Conservation (phyloP, 768 basidiomycete species). For the Auricularia sp. region DNA sequence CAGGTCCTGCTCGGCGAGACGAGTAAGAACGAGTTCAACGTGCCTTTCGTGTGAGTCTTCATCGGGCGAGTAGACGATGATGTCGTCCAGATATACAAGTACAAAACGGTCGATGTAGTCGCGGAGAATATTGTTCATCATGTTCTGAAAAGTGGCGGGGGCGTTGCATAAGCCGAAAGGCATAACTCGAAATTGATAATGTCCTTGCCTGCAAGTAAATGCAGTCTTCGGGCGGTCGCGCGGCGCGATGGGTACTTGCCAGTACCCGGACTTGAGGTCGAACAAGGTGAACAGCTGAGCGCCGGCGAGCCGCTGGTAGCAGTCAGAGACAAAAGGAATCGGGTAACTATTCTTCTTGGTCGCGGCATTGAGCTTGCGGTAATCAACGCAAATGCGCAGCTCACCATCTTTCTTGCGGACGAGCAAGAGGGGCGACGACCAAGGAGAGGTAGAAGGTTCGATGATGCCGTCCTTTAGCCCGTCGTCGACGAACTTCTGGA, state of each 20-base stretch:
- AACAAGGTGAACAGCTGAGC: too few relatives aligned
- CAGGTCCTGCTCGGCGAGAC: constrained; percentile 4
- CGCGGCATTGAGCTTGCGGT: background rate
- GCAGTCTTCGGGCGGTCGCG: too few relatives aligned
- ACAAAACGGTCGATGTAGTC: constrained; percentile 9
- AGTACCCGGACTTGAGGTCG: too few relatives aligned
- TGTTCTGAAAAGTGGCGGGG: constrained; percentile 6
- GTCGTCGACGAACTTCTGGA: too few relatives aligned
- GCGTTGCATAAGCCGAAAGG: constrained; percentile 7
- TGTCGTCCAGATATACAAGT: constrained; percentile 11
- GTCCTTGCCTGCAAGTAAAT: too few relatives aligned
- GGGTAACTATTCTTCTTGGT: constrained; percentile 2
- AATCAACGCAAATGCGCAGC: too few relatives aligned
- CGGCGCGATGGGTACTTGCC: too few relatives aligned
- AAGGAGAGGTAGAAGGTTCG: too few relatives aligned
- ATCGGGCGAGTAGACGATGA: constrained; percentile 9
- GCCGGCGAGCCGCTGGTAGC: too few relatives aligned
- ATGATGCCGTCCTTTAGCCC: too few relatives aligned
- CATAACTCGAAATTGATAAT: constrained; percentile 3
- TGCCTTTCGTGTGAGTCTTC: constrained; percentile 5
- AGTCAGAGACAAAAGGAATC: background rate
- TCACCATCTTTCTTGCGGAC: too few relatives aligned
- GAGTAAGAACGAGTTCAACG: constrained; percentile 3
- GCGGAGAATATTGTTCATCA: constrained; percentile 9
- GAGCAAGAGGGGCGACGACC: too few relatives aligned